Evolutionary conservation across 495 filamentous ascomycete genomes (phyloP), one percentile per base, ranked within the genome.

Genomic region (Sabuloglossum arenarium): DNA sequence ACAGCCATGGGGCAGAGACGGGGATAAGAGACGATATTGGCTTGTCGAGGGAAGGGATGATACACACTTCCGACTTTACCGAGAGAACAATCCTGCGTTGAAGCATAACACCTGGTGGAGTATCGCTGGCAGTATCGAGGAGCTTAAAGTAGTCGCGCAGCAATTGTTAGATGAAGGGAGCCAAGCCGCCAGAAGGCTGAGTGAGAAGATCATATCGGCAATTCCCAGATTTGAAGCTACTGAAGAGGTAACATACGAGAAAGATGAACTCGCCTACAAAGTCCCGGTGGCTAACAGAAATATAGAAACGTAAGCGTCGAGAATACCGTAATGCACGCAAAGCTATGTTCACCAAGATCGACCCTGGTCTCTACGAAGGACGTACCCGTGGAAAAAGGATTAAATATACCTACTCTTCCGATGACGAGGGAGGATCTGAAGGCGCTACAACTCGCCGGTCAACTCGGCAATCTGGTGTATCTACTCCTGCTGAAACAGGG

Each of bases 221-320:
- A 83, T 97, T 46, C 86, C 90, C 30, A 79, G 87, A n/a, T 96
- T 98, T 62, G 91, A 97, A 65, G 86, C 85, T 25, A 86, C 85
- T 28, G 90, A 97, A 69, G 87, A 93, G 69, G 86, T 86, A 75
- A 60, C 73, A 67, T 19, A 39, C 43, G 28, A 21, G 1, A 51
- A 14, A 14, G 23, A 27, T 25, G 1, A 9, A 19, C 10, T 37
- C 12, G 31, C 43, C 12, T 28, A 21, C 28, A 29, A 21, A 19
- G 12, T 12, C 6, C 23, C 12, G 23, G 11, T 29, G 28, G 25
- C 47, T 51, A 51, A 51, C 23, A n/a, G 45, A 16, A 24, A 4
- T 37, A 31, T 56, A 89, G 84, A 95, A 94, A 76, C 86, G 91
- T 42, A 87, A 81, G 63, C 84, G 88, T 19, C 82, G 91, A 30